Evolutionary conservation across 2,329 filamentous ascomycete genomes (phyloP), one percentile per base, ranked within the genome.

Genomic region (Colletotrichum cordylinicola): DNA sequence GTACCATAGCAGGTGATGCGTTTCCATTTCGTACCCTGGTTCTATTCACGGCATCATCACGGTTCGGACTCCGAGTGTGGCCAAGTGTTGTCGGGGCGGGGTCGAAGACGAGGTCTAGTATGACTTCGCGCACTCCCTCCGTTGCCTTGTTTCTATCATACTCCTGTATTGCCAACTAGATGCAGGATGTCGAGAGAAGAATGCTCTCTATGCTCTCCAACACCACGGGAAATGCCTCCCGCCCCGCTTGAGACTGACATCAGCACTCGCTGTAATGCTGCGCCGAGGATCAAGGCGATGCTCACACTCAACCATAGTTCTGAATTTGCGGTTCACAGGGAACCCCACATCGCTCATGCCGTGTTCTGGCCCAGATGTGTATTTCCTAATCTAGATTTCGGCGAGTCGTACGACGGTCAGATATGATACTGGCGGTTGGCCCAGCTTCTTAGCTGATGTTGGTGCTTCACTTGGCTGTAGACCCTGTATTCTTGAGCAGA

Each of bases 151-250:
- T 48, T 48, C 39, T 18, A 48, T 48, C 39, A 48, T n/a, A 48
- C 39, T 48, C 39, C 18, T 48, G 18, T 13, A 35, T 12, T 12
- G 33, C 33, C 12, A 35, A 13, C 33, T 2, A 2, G 12, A 35
- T 35, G 4, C 12, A 12, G 12, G 5, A 3, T n/a, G 5, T n/a
- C 1, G 39, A 43, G 9, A 2, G 18, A 1, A 43, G 39, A 43
- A 43, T 2, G 0, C 18, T n/a, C 39, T 48, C 18, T 48, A 2
- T 1, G 0, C 3, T 12, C 18, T 29, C 39, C 18, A 1, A 2
- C 0, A 48, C 1, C 39, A n/a, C 39, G 39, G 3, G n/a, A 48
- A 48, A 48, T n/a, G 39, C 39, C n/a, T 48, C 39, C 39, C 39
- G 39, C n/a, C 1, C 18, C 39, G n/a, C 9, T 7, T 2, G n/a